phyloP scores from a whole-genome alignment of 148 eudicot genomes.

The Nepenthes mirabilis region DNA sequence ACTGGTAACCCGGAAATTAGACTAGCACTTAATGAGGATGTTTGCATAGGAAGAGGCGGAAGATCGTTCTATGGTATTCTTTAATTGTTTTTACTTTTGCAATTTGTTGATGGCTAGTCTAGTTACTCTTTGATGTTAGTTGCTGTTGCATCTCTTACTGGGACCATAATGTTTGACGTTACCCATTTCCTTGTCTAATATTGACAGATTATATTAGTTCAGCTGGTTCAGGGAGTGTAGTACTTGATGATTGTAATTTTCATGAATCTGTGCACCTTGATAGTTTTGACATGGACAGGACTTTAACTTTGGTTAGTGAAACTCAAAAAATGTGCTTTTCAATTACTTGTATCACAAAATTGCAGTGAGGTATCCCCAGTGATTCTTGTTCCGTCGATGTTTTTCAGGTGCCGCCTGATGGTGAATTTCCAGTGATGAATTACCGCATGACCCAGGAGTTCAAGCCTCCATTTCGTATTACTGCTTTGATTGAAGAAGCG shows the following conservation, averaged over 20 bases:
- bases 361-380: neutral
- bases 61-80: conserved; percentile 56
- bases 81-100: conserved; percentile 2
- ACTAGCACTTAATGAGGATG: conserved; percentile 78
- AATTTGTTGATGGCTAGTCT: neutral
- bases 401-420: conserved; percentile 82
- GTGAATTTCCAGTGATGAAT: conserved; percentile 98
- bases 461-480: conserved; percentile 81
- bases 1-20: conserved; percentile 84
- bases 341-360: neutral
- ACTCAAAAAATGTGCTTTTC: neutral
- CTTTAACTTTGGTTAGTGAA: conserved; percentile 59
- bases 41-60: conserved; percentile 59
- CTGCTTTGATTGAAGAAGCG: conserved; percentile 80
- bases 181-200: neutral
- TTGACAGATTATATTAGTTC: conserved; percentile 49
- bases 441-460: conserved; percentile 97
- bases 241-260: conserved; percentile 88
- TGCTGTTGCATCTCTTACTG: neutral
- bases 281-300: conserved; percentile 73
- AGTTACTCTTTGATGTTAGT: neutral
- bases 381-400: conserved; percentile 6
- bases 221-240: conserved; percentile 64
- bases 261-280: conserved; percentile 92
- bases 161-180: neutral